phyloP scores from a whole-genome alignment of 2,329 filamentous ascomycete species.

The Aspergillus caelatus region DNA sequence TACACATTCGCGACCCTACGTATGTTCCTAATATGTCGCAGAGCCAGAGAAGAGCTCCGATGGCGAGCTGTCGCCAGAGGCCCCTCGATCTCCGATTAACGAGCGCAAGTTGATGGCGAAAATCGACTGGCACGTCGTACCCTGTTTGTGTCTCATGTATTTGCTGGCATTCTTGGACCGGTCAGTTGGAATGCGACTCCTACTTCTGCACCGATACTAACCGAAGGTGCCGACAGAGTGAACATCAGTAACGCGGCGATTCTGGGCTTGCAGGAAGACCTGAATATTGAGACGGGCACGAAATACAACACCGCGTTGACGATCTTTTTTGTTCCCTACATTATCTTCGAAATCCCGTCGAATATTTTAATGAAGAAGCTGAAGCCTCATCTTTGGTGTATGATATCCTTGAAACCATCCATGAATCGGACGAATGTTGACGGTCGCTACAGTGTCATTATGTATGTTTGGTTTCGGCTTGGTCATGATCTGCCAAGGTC shows the following conservation, averaged over 20 bases:
- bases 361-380: slow-evolving; percentile 72
- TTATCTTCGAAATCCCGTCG: slow-evolving; percentile 67
- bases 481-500: slow-evolving; percentile 72
- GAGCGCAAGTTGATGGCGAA: slow-evolving; percentile 68
- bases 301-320: slow-evolving; percentile 76
- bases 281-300: slow-evolving; percentile 55
- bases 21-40: neutral
- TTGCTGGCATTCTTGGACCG: slow-evolving; percentile 67
- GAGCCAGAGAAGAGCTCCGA: neutral
- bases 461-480: slow-evolving; percentile 88
- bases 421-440: neutral
- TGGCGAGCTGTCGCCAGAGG: slow-evolving; percentile 19
- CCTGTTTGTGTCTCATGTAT: slow-evolving; percentile 73
- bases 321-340: slow-evolving; percentile 81
- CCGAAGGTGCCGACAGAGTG: slow-evolving; percentile 51
- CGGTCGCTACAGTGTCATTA: slow-evolving; percentile 56
- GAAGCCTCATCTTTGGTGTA: slow-evolving; percentile 68
- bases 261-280: slow-evolving; percentile 66
- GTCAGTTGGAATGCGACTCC: slow-evolving; percentile 29
- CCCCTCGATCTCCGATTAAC: slow-evolving; percentile 34
- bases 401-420: slow-evolving; percentile 12
- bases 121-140: slow-evolving; percentile 72
- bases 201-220: neutral
- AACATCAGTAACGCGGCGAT: slow-evolving; percentile 79
- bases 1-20: neutral